Evolutionary conservation across 2,329 filamentous ascomycete species (phyloP), one percentile per base, ranked within the genome.

Genomic region (Huntiella omanensis): DNA sequence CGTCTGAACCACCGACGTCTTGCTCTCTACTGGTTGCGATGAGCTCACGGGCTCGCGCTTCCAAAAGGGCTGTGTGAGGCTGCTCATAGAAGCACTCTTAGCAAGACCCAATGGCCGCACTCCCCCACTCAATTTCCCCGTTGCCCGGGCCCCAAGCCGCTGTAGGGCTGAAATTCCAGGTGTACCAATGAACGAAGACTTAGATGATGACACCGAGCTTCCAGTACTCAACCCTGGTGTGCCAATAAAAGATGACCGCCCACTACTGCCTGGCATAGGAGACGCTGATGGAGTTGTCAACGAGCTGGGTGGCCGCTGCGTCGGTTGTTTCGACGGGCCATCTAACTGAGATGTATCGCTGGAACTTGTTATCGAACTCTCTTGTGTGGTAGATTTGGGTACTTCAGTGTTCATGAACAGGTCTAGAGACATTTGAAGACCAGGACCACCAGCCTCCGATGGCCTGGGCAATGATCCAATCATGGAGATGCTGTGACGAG

Each of bases 121-220:
- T 15, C 11, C 17, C 7, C 13, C 16, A n/a, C 16, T 3, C 33
- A 28, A 34, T 36, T 35, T 41, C 32, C 36, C 38, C 7, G 69
- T 49, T 1, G 71, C 71, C 49, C 61, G 63, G 32, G 61, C 62
- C 12, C 69, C 68, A 28, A 75, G 62, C 38, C 70, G 67, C 50
- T 75, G 69, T 3, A 75, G 58, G 3, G 71, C 70, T 0, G 71
- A 74, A 53, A 66, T 58, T 13, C 54, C 54, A 3, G 64, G 61
- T 3, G 22, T 28, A 3, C 22, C 8, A 28, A 28, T 28, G 22
- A 28, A 28, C 22, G 22, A 28, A 7, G 22, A 28, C 3, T 28
- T 28, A 5, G 22, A 28, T 28, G 22, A 28, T 28, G 22, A 28
- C 22, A 10, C 8, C 7, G 22, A 28, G 2, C 22, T 28, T 28